Evolutionary conservation across 148 eudicot genomes (phyloP), one percentile per base, ranked within the genome.

Genomic region (Rhododendron vialii): DNA sequence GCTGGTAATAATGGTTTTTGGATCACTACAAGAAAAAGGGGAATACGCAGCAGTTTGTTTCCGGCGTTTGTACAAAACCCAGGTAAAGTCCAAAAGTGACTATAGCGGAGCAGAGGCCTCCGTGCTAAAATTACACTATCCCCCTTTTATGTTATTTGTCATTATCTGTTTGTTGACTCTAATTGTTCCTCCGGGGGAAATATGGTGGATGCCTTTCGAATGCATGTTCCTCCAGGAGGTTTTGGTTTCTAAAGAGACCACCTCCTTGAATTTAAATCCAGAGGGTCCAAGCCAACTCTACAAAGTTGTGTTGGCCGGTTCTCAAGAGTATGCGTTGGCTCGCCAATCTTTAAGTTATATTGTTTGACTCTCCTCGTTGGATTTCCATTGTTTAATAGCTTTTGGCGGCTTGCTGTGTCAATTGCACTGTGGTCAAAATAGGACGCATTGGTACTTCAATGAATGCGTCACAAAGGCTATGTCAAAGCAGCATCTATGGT

Each of bases 191-290:
- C 63, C 86, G 94, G 99, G 89, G 99, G 98, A 59, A 97, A 97
- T 90, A 97, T 97, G 98, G 99, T 97, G 87, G 99, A 97, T 93
- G 99, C 99, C 82, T 97, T 97, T 87, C 98, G 99, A 74, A 88
- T 87, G 90, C 98, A 97, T 90, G 26, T 24, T 50, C 30, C 30
- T 30, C 30, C 81, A 78, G 53, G 12, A 78, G 55, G 53, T 78
- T 76, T 78, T 55, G 81, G 55, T 78, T 8, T 45, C 43, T 45
- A 1, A 11, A 22, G n/a, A 22, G 33, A 10, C 30, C 80, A 22
- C 30, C 51, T 78, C 81, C 81, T 1, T 43, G 53, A 43, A 78
- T 78, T 24, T 78, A 24, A 51, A 12, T 33, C 78, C 38, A 17
- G 15, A 74, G 80, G 50, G 41, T 38, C 26, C 8, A 76, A 38